Conservation (phyloP, 2,329 filamentous ascomycete species). For the Purpureocillium lavendulum region DNA sequence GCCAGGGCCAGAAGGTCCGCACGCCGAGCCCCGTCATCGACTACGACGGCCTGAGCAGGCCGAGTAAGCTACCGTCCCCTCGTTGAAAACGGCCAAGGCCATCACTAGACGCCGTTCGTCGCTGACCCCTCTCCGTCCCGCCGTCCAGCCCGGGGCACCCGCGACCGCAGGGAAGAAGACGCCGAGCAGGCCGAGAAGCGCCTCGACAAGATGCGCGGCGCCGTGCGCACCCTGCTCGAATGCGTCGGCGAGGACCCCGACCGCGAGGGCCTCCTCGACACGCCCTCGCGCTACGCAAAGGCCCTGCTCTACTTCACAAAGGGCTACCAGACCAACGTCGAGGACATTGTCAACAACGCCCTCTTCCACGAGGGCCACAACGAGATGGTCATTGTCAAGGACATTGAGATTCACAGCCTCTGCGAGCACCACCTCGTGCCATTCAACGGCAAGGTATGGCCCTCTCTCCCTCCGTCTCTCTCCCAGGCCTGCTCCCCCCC, state of each 20-base stretch:
- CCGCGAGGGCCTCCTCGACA: conserved; percentile 55
- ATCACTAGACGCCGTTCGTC: background rate
- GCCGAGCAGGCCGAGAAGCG: conserved; percentile 34
- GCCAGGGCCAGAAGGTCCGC: conserved; percentile 6
- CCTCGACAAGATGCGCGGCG: conserved; percentile 50
- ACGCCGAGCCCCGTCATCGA: conserved; percentile 50
- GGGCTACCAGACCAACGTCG: conserved; percentile 91
- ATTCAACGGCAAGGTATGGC: conserved; percentile 78
- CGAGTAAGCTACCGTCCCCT: conserved; percentile 32
- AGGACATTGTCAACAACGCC: conserved; percentile 84
- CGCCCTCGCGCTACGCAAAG: conserved; percentile 84
- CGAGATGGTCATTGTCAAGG: conserved; percentile 95
- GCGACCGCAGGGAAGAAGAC: conserved; percentile 51
- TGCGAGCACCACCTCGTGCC: conserved; percentile 98
- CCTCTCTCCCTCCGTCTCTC: background rate
- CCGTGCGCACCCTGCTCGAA: conserved; percentile 58
- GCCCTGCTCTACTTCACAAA: conserved; percentile 94
- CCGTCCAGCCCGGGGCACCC: conserved; percentile 54
- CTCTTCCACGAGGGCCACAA: conserved; percentile 96
- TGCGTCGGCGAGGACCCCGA: conserved; percentile 62
- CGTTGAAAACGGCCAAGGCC: background rate
- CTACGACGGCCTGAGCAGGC: conserved; percentile 52
- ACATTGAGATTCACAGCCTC: conserved; percentile 89
- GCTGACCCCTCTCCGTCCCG: no score
- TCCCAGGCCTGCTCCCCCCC: no score